A percentile compares a stretch with the other conserved stretches of the same genome.
Conservation (phyloP, 441 rosid genomes). For the Adansonia grandidieri region DNA sequence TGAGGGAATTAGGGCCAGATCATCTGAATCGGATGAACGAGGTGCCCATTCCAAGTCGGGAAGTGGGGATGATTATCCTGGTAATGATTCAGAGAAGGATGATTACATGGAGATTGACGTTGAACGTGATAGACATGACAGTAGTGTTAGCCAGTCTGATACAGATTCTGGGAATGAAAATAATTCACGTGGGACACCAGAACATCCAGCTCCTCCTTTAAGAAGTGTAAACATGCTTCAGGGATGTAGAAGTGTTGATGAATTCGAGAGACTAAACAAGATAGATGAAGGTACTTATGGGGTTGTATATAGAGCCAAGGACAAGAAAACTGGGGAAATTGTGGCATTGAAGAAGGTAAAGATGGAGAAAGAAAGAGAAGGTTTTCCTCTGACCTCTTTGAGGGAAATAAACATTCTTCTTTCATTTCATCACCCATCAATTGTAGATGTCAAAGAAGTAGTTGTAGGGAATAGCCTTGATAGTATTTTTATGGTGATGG, state of each 20-base stretch:
- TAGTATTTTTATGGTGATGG: constrained; percentile 99
- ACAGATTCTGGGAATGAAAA: constrained; percentile 61
- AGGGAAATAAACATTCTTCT: constrained; percentile 97
- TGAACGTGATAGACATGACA: constrained; percentile 38
- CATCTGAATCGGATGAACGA: constrained; percentile 68
- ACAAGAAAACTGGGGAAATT: constrained; percentile 90
- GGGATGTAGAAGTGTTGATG: constrained; percentile 98
- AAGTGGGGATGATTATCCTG: constrained; percentile 57
- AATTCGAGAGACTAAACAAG: constrained; percentile 94
- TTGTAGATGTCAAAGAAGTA: constrained; percentile 99
- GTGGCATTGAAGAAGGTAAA: constrained; percentile 99
- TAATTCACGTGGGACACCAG: constrained; percentile 57
- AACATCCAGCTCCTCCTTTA: constrained; percentile 60
- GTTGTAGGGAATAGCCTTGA: constrained; percentile 96
- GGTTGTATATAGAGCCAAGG: constrained; percentile 94
- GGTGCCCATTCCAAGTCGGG: constrained; percentile 48
- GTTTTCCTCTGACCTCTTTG: constrained; percentile 91
- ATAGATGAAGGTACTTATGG: constrained; percentile 99
- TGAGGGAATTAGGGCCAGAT: constrained; percentile 56
- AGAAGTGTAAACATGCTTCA: constrained; percentile 94
- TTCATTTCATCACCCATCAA: constrained; percentile 91
- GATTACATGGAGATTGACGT: constrained; percentile 75
- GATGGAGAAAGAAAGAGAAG: constrained; percentile 99
- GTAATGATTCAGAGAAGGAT: constrained; percentile 56
- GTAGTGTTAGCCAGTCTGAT: constrained; percentile 44